A percentile compares a stretch with the other conserved stretches of the same genome.
Conservation (phyloP, 73 alveolate genomes). For the Symbiodinium natans region DNA sequence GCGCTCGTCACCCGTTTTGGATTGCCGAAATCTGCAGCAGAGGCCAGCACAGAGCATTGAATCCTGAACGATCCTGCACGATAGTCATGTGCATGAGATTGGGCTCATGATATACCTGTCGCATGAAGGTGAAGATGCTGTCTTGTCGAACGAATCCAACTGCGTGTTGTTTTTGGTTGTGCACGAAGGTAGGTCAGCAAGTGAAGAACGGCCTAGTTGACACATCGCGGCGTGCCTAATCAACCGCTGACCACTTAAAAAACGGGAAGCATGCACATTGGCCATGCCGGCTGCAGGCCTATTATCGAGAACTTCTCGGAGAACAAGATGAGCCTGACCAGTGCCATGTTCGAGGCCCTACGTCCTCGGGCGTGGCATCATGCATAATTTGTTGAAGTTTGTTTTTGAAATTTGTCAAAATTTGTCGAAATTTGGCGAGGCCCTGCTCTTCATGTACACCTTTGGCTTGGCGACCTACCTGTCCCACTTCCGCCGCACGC, state of each 20-base stretch:
- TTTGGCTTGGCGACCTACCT: not conserved
- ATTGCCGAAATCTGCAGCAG: no score
- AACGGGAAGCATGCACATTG: no score
- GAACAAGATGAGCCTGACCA: not conserved
- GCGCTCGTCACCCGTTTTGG: no score
- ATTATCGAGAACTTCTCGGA: constrained; percentile 30
- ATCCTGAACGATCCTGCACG: no score
- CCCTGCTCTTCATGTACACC: not conserved
- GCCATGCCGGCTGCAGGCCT: no score
- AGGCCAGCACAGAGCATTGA: no score
- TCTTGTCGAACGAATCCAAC: not conserved
- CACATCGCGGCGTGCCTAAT: not conserved
- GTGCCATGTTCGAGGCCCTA: constrained; percentile 14
- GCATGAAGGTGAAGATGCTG: not conserved
- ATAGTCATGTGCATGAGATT: no score
- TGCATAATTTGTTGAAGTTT: not conserved
- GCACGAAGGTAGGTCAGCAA: not conserved
- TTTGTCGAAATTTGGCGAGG: not conserved
- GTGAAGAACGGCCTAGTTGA: not conserved
- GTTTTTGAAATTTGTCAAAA: not conserved
- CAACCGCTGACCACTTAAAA: no score
- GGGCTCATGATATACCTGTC: no score
- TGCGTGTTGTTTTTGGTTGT: no score
- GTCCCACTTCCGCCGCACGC: not conserved
- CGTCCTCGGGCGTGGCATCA: not conserved